Evolutionary conservation across 306 rosid genomes (phyloP).

Genomic region (Styphnolobium japonicum): DNA sequence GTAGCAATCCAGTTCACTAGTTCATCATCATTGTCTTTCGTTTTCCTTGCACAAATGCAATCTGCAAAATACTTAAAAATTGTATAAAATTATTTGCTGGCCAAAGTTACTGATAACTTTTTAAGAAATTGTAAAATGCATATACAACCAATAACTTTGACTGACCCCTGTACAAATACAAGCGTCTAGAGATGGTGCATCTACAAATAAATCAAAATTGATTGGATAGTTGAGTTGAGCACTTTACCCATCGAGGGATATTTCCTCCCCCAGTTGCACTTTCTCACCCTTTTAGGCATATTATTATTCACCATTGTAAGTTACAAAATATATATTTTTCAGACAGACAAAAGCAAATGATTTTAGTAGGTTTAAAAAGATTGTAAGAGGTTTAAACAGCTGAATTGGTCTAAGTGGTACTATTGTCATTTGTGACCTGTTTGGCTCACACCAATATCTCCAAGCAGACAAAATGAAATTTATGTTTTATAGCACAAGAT

Average conservation of each 20-base stretch:
- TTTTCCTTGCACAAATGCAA: not conserved
- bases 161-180: not conserved
- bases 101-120: not conserved
- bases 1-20: not conserved
- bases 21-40: not conserved
- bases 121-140: not conserved
- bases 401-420: not conserved
- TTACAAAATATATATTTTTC: not conserved
- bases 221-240: not conserved
- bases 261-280: not conserved
- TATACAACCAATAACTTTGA: conserved; percentile 8
- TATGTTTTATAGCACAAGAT: not conserved
- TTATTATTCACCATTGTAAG: not conserved
- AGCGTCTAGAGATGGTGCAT: not conserved
- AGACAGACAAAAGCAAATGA: not conserved
- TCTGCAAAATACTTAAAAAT: not conserved
- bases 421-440: not conserved
- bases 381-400: not conserved
- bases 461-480: not conserved
- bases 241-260: not conserved
- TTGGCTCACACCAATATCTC: conserved; percentile 1
- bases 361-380: not conserved
- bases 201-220: conserved; percentile 5
- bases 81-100: not conserved
- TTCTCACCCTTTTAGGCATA: not conserved